phyloP scores from a whole-genome alignment of 345 rosid species.

The Euphorbia tirucalli region DNA sequence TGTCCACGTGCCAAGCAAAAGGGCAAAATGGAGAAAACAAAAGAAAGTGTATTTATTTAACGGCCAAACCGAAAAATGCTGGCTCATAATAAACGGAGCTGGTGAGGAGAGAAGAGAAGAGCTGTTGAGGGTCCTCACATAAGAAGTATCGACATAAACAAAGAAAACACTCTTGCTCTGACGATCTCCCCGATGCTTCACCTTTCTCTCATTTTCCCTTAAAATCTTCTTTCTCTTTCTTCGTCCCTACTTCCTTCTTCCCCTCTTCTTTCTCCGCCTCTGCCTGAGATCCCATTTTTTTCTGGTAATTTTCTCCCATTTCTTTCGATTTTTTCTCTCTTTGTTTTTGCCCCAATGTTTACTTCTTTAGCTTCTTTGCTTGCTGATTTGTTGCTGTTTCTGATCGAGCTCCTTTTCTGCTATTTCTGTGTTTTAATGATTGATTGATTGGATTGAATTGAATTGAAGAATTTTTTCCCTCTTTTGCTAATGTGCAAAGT shows the following conservation, averaged over 20 bases:
- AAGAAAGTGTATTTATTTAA: not conserved
- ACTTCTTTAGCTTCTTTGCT: not conserved
- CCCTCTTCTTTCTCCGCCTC: not conserved
- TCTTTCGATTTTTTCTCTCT: not conserved
- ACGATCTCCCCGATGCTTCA: conserved; percentile 35
- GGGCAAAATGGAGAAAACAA: not conserved
- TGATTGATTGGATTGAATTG: not conserved
- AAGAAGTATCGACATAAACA: conserved; percentile 29
- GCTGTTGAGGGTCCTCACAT: conserved; percentile 9
- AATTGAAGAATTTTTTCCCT: not conserved
- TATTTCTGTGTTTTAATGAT: not conserved
- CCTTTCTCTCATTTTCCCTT: conserved; percentile 6
- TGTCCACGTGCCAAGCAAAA: not conserved
- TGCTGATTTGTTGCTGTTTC: not conserved
- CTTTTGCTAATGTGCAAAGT: not conserved
- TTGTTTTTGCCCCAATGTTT: not conserved
- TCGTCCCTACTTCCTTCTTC: not conserved
- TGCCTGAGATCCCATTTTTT: not conserved
- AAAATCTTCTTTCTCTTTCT: conserved; percentile 7
- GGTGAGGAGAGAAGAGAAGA: not conserved
- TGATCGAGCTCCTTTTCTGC: not conserved
- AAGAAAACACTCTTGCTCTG: conserved; percentile 9
- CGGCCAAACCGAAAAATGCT: conserved; percentile 22
- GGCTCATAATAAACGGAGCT: conserved; percentile 13
- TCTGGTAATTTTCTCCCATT: not conserved